A percentile compares a stretch with the other conserved stretches of the same genome.
Conservation (phyloP, 225 moss, liverwort and hornwort species). For the Thuidium tamariscinum region DNA sequence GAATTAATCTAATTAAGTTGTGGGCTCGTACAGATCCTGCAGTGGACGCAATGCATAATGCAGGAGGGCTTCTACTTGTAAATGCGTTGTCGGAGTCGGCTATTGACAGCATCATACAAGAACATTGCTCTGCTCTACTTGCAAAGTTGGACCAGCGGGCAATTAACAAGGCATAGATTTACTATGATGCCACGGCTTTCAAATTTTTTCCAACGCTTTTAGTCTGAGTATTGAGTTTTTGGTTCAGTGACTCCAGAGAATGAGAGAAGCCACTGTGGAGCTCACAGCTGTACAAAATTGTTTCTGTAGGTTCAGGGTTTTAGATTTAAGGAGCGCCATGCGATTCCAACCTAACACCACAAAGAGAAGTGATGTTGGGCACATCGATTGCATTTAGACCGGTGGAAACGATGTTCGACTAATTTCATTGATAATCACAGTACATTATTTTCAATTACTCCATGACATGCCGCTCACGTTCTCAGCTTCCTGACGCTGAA, state of each 20-base stretch:
- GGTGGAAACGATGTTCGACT: background rate
- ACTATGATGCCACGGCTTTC: background rate
- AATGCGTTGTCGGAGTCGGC: slow-evolving; percentile 34
- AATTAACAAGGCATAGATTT: slow-evolving; percentile 7
- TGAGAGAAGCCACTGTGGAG: background rate
- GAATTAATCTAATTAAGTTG: background rate
- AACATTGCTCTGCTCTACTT: slow-evolving; percentile 42
- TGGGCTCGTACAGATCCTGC: slow-evolving; percentile 55
- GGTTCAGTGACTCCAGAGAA: background rate
- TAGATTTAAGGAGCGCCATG: background rate
- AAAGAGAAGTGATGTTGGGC: background rate
- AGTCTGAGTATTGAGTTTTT: background rate
- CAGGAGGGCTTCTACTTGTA: slow-evolving; percentile 39
- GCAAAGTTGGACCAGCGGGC: slow-evolving; percentile 50
- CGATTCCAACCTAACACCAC: background rate
- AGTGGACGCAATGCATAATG: slow-evolving; percentile 58
- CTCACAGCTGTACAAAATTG: background rate
- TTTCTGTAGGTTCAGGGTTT: background rate
- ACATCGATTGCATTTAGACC: background rate
- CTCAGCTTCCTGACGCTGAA: background rate
- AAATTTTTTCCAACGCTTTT: background rate
- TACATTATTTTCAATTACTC: background rate
- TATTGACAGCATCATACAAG: slow-evolving; percentile 44
- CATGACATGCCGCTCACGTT: slow-evolving; percentile 1
- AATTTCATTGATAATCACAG: background rate